Conservation (phyloP, 306 rosid species). For the Lithocarpus polystachyus region DNA sequence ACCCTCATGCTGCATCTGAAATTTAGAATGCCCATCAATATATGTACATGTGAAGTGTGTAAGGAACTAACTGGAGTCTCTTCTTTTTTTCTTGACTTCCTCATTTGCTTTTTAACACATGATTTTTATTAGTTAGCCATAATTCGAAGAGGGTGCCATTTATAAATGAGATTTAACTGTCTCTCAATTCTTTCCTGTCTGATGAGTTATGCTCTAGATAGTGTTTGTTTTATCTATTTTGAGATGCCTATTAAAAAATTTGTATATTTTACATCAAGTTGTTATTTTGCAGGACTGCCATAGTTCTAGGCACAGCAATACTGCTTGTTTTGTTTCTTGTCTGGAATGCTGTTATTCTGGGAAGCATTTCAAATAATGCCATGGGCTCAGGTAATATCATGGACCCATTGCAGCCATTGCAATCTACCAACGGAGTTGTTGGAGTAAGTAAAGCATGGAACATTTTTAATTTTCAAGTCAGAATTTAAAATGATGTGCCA, state of each 20-base stretch:
- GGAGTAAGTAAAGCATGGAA: slow-evolving; percentile 45
- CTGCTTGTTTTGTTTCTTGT: slow-evolving; percentile 65
- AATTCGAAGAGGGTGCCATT: background rate
- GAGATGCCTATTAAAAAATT: background rate
- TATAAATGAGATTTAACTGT: background rate
- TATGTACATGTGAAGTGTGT: background rate
- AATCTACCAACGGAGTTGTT: slow-evolving; percentile 54
- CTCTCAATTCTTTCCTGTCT: background rate
- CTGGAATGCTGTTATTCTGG: slow-evolving; percentile 81
- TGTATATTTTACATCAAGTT: background rate
- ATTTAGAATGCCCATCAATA: background rate
- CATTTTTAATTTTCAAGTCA: background rate
- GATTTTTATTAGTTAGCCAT: background rate
- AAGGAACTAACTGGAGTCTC: background rate
- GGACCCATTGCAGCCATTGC: slow-evolving; percentile 67
- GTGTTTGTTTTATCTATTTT: background rate
- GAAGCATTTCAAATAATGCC: slow-evolving; percentile 49
- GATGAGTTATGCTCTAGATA: background rate
- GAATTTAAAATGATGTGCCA: background rate
- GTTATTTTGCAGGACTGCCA: slow-evolving; percentile 55
- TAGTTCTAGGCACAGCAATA: slow-evolving; percentile 65
- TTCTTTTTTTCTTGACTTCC: background rate
- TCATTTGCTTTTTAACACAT: background rate
- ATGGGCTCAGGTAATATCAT: slow-evolving; percentile 37
- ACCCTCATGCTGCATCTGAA: background rate